A percentile compares a stretch with the other conserved stretches of the same genome.
Evolutionary conservation across 2,329 filamentous ascomycete genomes (phyloP).

Genomic region (Dothiorella sarmentorum): DNA sequence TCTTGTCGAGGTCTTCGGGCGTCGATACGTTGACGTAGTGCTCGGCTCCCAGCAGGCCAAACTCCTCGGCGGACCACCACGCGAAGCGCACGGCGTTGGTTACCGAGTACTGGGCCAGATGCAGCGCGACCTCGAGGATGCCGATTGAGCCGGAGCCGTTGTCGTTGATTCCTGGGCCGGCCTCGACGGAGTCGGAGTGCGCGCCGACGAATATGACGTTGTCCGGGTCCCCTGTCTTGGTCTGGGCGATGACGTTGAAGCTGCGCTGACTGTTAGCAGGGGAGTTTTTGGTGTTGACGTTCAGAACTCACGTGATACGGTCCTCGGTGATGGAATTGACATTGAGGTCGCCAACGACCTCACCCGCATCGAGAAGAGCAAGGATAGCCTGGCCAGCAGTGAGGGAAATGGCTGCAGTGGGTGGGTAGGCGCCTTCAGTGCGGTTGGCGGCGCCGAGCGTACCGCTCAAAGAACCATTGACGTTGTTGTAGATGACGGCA

Average conservation of each 20-base stretch:
- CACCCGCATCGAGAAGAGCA: conserved; percentile 49
- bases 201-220: conserved; percentile 36
- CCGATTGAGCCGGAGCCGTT: conserved; percentile 37
- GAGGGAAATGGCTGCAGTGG: conserved; percentile 65
- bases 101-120: conserved; percentile 36
- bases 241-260: conserved; percentile 36
- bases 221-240: conserved; percentile 34
- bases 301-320: conserved; percentile 40
- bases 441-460: conserved; percentile 63
- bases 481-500: conserved; percentile 72
- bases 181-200: conserved; percentile 37
- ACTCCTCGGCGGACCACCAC: conserved; percentile 40
- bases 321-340: conserved; percentile 47
- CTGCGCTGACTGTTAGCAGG: conserved; percentile 1
- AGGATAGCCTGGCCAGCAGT: conserved; percentile 57
- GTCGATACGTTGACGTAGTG: conserved; percentile 34
- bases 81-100: conserved; percentile 40
- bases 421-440: conserved; percentile 54
- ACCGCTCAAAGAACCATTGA: conserved; percentile 55
- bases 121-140: conserved; percentile 36
- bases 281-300: not conserved
- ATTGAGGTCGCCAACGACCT: conserved; percentile 38
- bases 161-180: conserved; percentile 42
- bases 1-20: conserved; percentile 29
- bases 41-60: conserved; percentile 34